Evolutionary conservation across 768 basidiomycete species (phyloP).

Genomic region (Leccinum disarticulatum): DNA sequence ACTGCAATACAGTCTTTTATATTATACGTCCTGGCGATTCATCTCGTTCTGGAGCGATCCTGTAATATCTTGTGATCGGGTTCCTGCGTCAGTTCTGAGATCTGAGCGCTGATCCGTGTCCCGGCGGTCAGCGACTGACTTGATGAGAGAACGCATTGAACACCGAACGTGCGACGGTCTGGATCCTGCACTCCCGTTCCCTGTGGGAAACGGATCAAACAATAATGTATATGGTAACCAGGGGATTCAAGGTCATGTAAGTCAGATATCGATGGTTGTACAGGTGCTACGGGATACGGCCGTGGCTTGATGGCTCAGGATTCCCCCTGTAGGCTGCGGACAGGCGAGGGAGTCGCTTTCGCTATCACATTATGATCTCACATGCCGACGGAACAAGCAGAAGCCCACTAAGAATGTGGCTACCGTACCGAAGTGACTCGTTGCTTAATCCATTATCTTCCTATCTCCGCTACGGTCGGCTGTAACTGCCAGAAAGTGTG

Average conservation of each 20-base stretch:
- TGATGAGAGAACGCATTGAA: not conserved
- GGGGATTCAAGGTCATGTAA: not conserved
- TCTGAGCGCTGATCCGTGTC: constrained; percentile 3
- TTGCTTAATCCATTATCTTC: too few species aligned
- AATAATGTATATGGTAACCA: not conserved
- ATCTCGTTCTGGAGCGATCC: not conserved
- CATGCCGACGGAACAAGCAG: too few species aligned
- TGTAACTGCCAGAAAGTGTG: too few species aligned
- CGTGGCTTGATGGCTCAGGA: not conserved
- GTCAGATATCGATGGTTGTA: not conserved
- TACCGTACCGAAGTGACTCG: too few species aligned
- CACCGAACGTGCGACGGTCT: not conserved
- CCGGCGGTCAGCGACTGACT: not conserved
- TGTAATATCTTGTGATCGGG: not conserved
- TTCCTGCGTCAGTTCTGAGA: not conserved
- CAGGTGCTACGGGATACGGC: not conserved
- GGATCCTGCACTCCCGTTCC: not conserved
- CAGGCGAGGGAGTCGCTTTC: too few species aligned
- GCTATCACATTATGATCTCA: too few species aligned
- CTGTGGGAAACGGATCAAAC: not conserved
- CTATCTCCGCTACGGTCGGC: too few species aligned
- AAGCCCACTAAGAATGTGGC: too few species aligned
- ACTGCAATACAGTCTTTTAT: not conserved
- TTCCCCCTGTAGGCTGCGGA: not conserved
- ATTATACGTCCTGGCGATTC: not conserved